Evolutionary conservation across 768 basidiomycete species (phyloP).

Genomic region (Boletellus sp.): DNA sequence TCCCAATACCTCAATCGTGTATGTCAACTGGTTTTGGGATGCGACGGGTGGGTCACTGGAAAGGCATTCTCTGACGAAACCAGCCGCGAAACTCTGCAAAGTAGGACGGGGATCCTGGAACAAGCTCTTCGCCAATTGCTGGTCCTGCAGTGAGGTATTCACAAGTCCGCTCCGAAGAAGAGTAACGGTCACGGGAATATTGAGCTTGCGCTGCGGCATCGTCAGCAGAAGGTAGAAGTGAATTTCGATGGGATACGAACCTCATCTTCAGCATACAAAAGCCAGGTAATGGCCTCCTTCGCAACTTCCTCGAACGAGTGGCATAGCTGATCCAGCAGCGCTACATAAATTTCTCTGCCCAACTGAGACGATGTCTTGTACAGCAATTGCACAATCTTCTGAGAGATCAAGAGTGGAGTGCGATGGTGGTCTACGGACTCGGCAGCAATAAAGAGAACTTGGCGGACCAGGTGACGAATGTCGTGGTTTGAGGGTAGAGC

Average conservation of each 20-base stretch:
- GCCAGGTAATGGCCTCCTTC: conserved; percentile 95
- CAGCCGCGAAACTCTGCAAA: conserved; percentile 77
- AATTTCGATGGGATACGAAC: conserved; percentile 40
- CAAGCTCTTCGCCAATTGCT: conserved; percentile 84
- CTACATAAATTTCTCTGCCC: conserved; percentile 90
- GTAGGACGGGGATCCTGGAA: conserved; percentile 73
- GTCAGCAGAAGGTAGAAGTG: conserved; percentile 2
- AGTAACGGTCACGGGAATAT: conserved; percentile 89
- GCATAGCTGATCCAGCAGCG: conserved; percentile 85
- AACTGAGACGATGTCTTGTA: conserved; percentile 86
- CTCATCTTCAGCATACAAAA: conserved; percentile 95
- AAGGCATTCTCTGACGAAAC: conserved; percentile 82
- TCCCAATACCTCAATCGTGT: conserved; percentile 75
- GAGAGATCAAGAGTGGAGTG: conserved; percentile 88
- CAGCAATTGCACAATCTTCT: conserved; percentile 92
- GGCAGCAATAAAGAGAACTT: conserved; percentile 77
- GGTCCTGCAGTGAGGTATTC: conserved; percentile 73
- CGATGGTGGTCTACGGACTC: conserved; percentile 77
- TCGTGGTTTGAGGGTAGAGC: conserved; percentile 81
- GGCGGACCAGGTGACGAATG: conserved; percentile 77
- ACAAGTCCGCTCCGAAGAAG: conserved; percentile 83
- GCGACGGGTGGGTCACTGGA: conserved; percentile 78
- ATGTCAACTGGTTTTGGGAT: conserved; percentile 73
- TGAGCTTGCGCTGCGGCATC: conserved; percentile 79
- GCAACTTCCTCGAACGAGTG: conserved; percentile 87